Evolutionary conservation across 2,329 filamentous ascomycete species (phyloP).

Genomic region (Penicillium sp.): DNA sequence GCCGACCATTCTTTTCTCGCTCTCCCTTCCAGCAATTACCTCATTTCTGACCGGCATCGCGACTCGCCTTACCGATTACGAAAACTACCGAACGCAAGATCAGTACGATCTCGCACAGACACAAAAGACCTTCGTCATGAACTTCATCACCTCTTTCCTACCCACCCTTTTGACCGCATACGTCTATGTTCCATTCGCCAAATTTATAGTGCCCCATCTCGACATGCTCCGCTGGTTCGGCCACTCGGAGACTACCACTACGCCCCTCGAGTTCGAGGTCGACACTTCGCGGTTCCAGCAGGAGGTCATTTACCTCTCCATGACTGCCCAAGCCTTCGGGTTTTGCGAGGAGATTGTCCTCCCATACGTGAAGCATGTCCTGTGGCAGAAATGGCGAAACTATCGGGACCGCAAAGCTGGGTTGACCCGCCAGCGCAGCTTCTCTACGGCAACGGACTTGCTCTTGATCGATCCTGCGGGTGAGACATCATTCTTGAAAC

Average conservation of each 20-base stretch:
- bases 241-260: conserved; percentile 27
- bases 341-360: conserved; percentile 81
- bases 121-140: conserved; percentile 90
- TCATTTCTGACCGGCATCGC: conserved; percentile 73
- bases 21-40: conserved; percentile 74
- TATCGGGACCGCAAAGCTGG: conserved; percentile 22
- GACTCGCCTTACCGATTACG: conserved; percentile 71
- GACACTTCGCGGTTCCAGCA: conserved; percentile 79
- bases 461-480: conserved; percentile 66
- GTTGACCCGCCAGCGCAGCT: conserved; percentile 34
- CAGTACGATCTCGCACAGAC: conserved; percentile 80
- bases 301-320: conserved; percentile 93
- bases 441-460: conserved; percentile 44
- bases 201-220: conserved; percentile 78
- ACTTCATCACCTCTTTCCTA: conserved; percentile 94
- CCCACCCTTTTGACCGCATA: conserved; percentile 91
- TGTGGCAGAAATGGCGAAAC: conserved; percentile 65
- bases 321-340: conserved; percentile 88
- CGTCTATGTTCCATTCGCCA: conserved; percentile 89
- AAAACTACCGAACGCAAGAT: conserved; percentile 90
- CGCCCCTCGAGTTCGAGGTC: conserved; percentile 67
- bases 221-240: conserved; percentile 70
- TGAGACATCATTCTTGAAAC: conserved; percentile 74
- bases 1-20: conserved; percentile 82
- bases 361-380: conserved; percentile 77